Percentiles rank a stretch among this genome's conserved stretches.
phyloP scores from a whole-genome alignment of 805 yeast species.

The Spathaspora boniae region DNA sequence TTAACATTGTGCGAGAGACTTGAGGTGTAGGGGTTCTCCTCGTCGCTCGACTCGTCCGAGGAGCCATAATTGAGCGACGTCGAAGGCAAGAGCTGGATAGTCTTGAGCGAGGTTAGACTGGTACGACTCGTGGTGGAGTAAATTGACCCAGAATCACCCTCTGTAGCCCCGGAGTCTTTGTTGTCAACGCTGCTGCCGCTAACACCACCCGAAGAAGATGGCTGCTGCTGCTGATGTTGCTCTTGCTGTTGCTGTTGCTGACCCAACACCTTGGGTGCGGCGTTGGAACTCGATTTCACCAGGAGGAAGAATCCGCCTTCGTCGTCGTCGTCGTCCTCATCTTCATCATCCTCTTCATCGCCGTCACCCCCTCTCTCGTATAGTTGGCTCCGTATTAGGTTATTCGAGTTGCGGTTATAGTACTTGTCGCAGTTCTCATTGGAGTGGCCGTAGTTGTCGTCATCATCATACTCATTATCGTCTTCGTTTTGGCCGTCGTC shows the following conservation, averaged over 20 bases:
- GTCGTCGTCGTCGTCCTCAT: conserved; percentile 50
- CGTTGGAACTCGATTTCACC: conserved; percentile 42
- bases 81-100: conserved; percentile 80
- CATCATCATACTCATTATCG: conserved; percentile 17
- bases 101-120: too few relatives aligned
- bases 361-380: conserved; percentile 2
- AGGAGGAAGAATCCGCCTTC: conserved; percentile 69
- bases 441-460: conserved; percentile 27
- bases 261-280: conserved; percentile 17
- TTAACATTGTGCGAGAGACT: conserved; percentile 70
- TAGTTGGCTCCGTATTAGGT: conserved; percentile 2
- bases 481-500: conserved; percentile 34
- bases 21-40: conserved; percentile 47
- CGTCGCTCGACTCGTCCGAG: conserved; percentile 59
- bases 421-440: conserved; percentile 14
- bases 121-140: conserved; percentile 28
- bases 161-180: conserved; percentile 14
- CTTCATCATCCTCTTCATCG: conserved; percentile 22
- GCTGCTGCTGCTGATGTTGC: conserved; percentile 12
- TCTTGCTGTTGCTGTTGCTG: conserved; percentile 9
- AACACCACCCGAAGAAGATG: conserved; percentile 19
- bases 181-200: conserved; percentile 4
- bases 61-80: conserved; percentile 80
- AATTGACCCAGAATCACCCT: conserved; percentile 27
- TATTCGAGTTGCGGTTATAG: conserved; percentile 12